Percentiles rank a stretch among this genome's conserved stretches.
phyloP scores from a whole-genome alignment of 306 rosid species.

The Benincasa hispida region DNA sequence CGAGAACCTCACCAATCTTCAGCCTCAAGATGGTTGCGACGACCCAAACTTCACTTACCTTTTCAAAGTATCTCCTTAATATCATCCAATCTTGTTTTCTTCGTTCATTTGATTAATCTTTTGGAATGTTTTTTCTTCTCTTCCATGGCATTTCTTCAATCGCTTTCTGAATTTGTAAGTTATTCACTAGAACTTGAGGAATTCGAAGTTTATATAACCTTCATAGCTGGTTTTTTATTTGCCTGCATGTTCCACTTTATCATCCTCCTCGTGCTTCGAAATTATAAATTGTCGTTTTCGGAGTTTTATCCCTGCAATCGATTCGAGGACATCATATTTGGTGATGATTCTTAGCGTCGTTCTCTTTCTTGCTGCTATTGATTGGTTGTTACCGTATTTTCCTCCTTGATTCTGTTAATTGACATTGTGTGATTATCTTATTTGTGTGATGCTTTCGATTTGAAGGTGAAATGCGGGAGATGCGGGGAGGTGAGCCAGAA shows the following conservation, averaged over 20 bases:
- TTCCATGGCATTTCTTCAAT: neutral
- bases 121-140: neutral
- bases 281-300: neutral
- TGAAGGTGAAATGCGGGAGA: conserved; percentile 64
- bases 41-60: conserved; percentile 67
- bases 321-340: neutral
- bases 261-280: neutral
- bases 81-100: neutral
- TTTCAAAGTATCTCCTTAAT: conserved; percentile 48
- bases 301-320: neutral
- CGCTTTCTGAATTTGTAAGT: neutral
- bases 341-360: neutral
- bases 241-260: neutral
- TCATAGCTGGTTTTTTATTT: neutral
- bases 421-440: neutral
- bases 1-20: conserved; percentile 71
- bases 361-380: neutral
- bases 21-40: conserved; percentile 82
- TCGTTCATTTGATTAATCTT: neutral
- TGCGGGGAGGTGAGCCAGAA: conserved; percentile 78
- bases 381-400: neutral
- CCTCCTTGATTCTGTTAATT: neutral
- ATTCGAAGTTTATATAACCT: neutral
- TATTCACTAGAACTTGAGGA: neutral
- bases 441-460: neutral